Conservation (phyloP, 2,329 filamentous ascomycete species). For the Xylariaceae sp. region DNA sequence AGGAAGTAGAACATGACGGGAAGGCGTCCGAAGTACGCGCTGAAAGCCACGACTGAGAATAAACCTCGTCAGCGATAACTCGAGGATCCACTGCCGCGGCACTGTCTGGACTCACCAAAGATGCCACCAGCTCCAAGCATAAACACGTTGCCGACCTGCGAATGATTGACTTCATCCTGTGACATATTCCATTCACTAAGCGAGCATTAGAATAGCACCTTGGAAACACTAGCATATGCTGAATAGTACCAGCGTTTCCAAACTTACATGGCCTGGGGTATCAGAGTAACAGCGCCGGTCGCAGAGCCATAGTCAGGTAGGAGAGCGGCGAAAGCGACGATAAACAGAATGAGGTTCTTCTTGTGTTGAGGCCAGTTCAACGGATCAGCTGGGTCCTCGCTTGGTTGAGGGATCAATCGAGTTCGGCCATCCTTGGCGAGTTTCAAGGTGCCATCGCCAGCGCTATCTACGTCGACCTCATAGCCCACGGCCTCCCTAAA, state of each 20-base stretch:
- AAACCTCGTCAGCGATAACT: slow-evolving; percentile 3
- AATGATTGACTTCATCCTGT: slow-evolving; percentile 56
- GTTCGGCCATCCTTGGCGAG: slow-evolving; percentile 49
- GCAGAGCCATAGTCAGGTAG: slow-evolving; percentile 57
- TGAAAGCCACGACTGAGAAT: slow-evolving; percentile 45
- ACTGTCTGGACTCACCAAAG: slow-evolving; percentile 38
- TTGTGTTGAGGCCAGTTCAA: slow-evolving; percentile 58
- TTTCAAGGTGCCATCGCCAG: slow-evolving; percentile 36
- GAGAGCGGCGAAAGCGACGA: slow-evolving; percentile 54
- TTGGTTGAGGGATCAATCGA: slow-evolving; percentile 60
- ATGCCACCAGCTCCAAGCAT: slow-evolving; percentile 53
- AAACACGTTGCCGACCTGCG: slow-evolving; percentile 58
- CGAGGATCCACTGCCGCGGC: background rate
- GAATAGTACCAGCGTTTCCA: background rate
- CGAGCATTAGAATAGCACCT: background rate
- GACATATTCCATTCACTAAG: slow-evolving; percentile 53
- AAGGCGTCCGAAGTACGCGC: slow-evolving; percentile 51
- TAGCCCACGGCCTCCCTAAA: slow-evolving; percentile 47
- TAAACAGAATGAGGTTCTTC: slow-evolving; percentile 56
- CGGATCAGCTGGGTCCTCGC: slow-evolving; percentile 56
- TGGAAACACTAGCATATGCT: background rate
- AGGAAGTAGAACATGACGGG: slow-evolving; percentile 52
- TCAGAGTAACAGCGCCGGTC: slow-evolving; percentile 50
- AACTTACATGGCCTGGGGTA: slow-evolving; percentile 50
- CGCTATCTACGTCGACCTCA: slow-evolving; percentile 44